Evolutionary conservation across 176 grass and related monocot genomes (phyloP).

Genomic region (Pontederia paniculata): DNA sequence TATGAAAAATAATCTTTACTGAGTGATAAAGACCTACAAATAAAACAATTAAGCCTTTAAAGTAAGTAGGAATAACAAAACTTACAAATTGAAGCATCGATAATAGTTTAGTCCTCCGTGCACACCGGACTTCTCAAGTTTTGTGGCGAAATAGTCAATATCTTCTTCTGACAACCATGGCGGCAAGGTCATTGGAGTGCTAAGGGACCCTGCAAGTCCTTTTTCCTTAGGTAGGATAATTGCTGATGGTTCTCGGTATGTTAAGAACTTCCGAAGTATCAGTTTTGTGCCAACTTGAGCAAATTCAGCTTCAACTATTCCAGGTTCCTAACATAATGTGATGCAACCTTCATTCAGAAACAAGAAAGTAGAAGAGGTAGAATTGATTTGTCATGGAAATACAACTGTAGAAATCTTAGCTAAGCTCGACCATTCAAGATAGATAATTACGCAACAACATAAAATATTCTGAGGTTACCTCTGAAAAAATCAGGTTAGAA

Average conservation of each 20-base stretch:
- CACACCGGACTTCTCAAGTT: constrained; percentile 77
- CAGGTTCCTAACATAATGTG: constrained; percentile 31
- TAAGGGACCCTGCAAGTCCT: constrained; percentile 51
- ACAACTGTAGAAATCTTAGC: too few relatives aligned
- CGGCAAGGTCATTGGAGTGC: constrained; percentile 49
- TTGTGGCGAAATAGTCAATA: constrained; percentile 52
- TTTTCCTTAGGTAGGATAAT: constrained; percentile 55
- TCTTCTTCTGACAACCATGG: constrained; percentile 79
- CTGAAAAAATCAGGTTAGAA: too few relatives aligned
- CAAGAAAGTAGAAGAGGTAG: not conserved
- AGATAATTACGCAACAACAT: too few relatives aligned
- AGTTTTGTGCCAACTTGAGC: constrained; percentile 20
- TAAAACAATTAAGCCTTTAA: too few relatives aligned
- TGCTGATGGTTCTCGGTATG: constrained; percentile 47
- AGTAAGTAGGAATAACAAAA: not conserved
- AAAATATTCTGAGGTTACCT: too few relatives aligned
- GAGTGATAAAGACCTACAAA: too few relatives aligned
- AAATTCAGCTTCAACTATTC: constrained; percentile 70
- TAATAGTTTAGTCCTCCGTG: constrained; percentile 85
- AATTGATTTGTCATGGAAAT: too few relatives aligned
- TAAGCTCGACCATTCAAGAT: too few relatives aligned
- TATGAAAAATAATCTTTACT: too few relatives aligned
- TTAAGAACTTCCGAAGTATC: constrained; percentile 44
- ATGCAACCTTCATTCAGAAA: not conserved
- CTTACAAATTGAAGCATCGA: constrained; percentile 78